A percentile compares a stretch with the other conserved stretches of the same genome.
phyloP scores from a whole-genome alignment of 2,329 filamentous ascomycete species.

The Penicillium sp. region DNA sequence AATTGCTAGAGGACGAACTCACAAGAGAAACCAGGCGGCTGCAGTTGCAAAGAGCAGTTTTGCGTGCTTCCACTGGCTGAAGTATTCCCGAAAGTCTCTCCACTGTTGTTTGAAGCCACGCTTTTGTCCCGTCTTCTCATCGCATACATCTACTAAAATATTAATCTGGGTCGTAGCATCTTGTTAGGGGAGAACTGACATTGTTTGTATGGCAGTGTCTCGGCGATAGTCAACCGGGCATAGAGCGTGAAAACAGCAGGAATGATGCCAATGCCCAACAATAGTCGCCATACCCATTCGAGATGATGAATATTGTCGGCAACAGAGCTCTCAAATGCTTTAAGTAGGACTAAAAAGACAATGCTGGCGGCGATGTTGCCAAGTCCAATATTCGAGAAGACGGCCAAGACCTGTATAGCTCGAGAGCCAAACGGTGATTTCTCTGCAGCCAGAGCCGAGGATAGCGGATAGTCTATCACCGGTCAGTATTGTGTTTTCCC shows the following conservation, averaged over 20 bases:
- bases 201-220: conserved; percentile 15
- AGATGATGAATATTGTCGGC: conserved; percentile 7
- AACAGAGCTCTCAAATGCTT: conserved; percentile 15
- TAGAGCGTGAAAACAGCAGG: conserved; percentile 24
- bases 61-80: conserved; percentile 32
- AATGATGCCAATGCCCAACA: conserved; percentile 25
- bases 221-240: conserved; percentile 26
- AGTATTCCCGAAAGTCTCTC: conserved; percentile 32
- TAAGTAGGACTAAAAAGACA: conserved; percentile 18
- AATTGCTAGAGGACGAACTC: neutral
- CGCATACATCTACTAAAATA: conserved; percentile 8
- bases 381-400: conserved; percentile 24
- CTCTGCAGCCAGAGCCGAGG: conserved; percentile 13
- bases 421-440: conserved; percentile 16
- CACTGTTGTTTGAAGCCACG: conserved; percentile 17
- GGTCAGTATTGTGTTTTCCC: conserved; percentile 5
- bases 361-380: conserved; percentile 23
- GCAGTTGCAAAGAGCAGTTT: conserved; percentile 34
- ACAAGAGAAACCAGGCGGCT: conserved; percentile 33
- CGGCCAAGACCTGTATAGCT: conserved; percentile 17
- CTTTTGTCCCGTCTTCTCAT: conserved; percentile 9
- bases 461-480: conserved; percentile 13
- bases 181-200: conserved; percentile 1
- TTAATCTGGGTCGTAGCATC: neutral
- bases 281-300: conserved; percentile 26